A percentile compares a stretch with the other conserved stretches of the same genome.
phyloP scores from a whole-genome alignment of 2,329 filamentous ascomycete species.

The Cercospora sp. region DNA sequence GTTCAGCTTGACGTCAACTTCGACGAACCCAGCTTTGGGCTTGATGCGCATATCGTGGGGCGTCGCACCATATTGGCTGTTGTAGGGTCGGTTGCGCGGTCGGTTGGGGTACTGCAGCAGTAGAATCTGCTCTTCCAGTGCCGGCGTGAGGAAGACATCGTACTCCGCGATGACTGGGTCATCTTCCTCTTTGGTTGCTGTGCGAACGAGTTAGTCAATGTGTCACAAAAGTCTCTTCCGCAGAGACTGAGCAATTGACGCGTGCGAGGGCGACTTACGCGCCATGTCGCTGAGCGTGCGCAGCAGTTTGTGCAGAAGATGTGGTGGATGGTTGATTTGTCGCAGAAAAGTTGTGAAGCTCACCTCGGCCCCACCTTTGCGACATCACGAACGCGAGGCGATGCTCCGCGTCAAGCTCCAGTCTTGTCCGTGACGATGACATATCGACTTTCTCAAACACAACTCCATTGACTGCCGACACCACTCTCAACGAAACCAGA shows the following conservation, averaged over 20 bases:
- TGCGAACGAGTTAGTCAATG: constrained; percentile 14
- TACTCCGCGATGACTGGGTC: constrained; percentile 61
- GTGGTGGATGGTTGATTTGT: neutral
- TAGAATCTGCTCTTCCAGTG: constrained; percentile 57
- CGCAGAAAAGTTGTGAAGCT: neutral
- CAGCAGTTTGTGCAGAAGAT: neutral
- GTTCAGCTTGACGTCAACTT: constrained; percentile 86
- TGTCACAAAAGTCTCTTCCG: constrained; percentile 12
- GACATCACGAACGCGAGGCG: constrained; percentile 1
- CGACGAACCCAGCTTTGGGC: constrained; percentile 76
- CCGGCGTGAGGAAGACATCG: constrained; percentile 82
- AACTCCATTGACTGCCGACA: neutral
- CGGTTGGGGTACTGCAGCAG: constrained; percentile 90
- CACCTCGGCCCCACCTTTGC: constrained; percentile 10
- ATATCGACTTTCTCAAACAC: neutral
- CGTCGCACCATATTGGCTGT: constrained; percentile 54
- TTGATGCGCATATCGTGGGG: constrained; percentile 81
- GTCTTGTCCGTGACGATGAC: neutral
- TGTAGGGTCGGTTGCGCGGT: constrained; percentile 63
- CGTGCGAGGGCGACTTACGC: constrained; percentile 7
- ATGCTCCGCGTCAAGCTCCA: constrained; percentile 17
- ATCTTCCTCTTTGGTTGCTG: constrained; percentile 39
- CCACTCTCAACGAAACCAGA: neutral
- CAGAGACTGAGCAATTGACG: constrained; percentile 10
- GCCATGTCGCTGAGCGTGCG: neutral